Evolutionary conservation across 768 basidiomycete genomes (phyloP), one percentile per base, ranked within the genome.

Genomic region (Sutorius australiensis): DNA sequence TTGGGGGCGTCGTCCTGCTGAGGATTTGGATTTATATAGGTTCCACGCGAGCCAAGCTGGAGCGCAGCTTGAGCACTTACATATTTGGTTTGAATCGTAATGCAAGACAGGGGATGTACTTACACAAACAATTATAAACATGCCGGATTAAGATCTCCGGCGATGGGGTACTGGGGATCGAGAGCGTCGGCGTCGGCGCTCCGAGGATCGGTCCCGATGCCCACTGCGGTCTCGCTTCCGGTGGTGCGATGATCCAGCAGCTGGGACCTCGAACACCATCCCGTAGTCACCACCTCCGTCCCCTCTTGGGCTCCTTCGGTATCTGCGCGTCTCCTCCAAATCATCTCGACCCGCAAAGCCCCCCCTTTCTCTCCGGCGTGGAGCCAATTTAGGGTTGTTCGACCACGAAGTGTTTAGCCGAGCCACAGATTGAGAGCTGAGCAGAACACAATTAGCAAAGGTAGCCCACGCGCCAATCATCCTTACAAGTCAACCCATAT

Each of bases 401-500:
- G 91, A 88, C 91, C 92, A 95, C 12, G 73, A 67, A 10, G 73
- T 83, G 67, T 95, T 95, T 45, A 92, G 71, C 45, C 87, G 87
- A 3, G 94, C 88, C 46, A 99, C 95, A 13, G 95, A 97, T 77
- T 98, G 94, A 8, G 92, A 95, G 77, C 89, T 80, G 64, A 52
- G 55, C 27, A 56, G 39, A 47, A 57, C 49, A 45, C 56, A 51
- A 61, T 67, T 44, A 63, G 62, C 14, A 43, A 45, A 21, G 5
- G 49, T 45, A 64, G 43, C 14, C 48, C 48, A 30, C 42, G 44
- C 10, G 32, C 30, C 32, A 44, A 48, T 43, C 40, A 34, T n/a
- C 77, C 88, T 55, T 61, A 95, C 88, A 99, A 98, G 72, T 98
- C 97, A 57, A 99, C 95, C 92, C 95, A 98, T 63, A 99, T 98